Conservation (phyloP, 345 rosid genomes). For the Acer saccharum region DNA sequence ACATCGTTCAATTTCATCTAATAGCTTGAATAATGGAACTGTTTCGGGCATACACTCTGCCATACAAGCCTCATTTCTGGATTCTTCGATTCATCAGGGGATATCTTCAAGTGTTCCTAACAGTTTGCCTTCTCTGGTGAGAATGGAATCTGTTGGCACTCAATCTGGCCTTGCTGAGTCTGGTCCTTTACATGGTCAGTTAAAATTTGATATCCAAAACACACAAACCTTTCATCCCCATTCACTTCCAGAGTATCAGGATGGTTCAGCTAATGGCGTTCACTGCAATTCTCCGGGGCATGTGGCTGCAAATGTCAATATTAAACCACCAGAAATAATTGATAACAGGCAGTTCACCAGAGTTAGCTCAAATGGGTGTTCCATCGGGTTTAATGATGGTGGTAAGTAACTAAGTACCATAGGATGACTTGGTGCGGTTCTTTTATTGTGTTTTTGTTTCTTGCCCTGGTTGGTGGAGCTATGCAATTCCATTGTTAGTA, state of each 20-base stretch:
- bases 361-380: slow-evolving; percentile 39
- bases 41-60: slow-evolving; percentile 34
- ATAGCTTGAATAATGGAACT: slow-evolving; percentile 33
- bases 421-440: slow-evolving; percentile 17
- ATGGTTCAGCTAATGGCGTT: slow-evolving; percentile 34
- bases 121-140: slow-evolving; percentile 43
- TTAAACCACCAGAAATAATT: slow-evolving; percentile 39
- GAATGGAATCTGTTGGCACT: slow-evolving; percentile 37
- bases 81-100: slow-evolving; percentile 37
- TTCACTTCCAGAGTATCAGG: slow-evolving; percentile 56
- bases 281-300: slow-evolving; percentile 30
- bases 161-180: slow-evolving; percentile 33
- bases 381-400: slow-evolving; percentile 44
- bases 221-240: slow-evolving; percentile 42
- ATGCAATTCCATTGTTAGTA: slow-evolving; percentile 5
- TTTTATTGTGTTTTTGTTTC: slow-evolving; percentile 5
- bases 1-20: slow-evolving; percentile 27
- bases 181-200: slow-evolving; percentile 31
- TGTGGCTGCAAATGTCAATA: slow-evolving; percentile 31
- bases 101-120: slow-evolving; percentile 51
- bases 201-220: slow-evolving; percentile 34
- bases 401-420: slow-evolving; percentile 41
- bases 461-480: background rate
- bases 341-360: slow-evolving; percentile 36
- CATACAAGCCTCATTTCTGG: slow-evolving; percentile 28